Evolutionary conservation across 1,284 basidiomycete species (phyloP), one percentile per base, ranked within the genome.

Genomic region (Pyrrhoderma noxium): DNA sequence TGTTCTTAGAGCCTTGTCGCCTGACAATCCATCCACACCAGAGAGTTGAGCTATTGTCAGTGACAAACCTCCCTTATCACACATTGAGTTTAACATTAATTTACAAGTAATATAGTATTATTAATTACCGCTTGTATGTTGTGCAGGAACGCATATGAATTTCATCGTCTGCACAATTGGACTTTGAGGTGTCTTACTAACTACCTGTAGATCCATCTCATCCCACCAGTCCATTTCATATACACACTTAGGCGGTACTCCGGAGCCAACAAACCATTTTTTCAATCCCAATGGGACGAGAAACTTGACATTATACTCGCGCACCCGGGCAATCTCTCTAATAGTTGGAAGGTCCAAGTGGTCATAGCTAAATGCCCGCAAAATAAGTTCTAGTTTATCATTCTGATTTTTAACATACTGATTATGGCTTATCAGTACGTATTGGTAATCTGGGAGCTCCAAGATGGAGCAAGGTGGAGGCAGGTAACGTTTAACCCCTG

Each of bases 171-270:
- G 16, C 14, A 8, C 14, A 44, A 36, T n/a, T 14, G 21, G 14
- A 40, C 14, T 5, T 7, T 51, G 55, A 36, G 40, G n/a, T 5
- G 4, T 22, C 16, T 18, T 18, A 8, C 14, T 51, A 51, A n/a
- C 5, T 5, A 22, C 38, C 4, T 5, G 8, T 5, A 40, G 38
- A 7, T 40, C 36, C 14, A 40, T 14, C n/a, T 67, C 53, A 27
- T 59, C 60, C 64, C 65, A 65, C 67, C 67, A 68, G 45, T 68
- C 67, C 11, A 68, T 56, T 51, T 67, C 65, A 23, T 51, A 43
- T 4, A 67, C 52, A 43, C 61, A 61, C 1, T 55, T 52, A 7
- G 58, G 35, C 8, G 62, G 61, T 11, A 67, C 61, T 1, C 63
- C 64, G 0, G 54, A 45, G 2, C 59, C 53, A 23, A 52, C 38